Conservation (phyloP, 768 basidiomycete genomes). For the Lactarius sanguifluus region DNA sequence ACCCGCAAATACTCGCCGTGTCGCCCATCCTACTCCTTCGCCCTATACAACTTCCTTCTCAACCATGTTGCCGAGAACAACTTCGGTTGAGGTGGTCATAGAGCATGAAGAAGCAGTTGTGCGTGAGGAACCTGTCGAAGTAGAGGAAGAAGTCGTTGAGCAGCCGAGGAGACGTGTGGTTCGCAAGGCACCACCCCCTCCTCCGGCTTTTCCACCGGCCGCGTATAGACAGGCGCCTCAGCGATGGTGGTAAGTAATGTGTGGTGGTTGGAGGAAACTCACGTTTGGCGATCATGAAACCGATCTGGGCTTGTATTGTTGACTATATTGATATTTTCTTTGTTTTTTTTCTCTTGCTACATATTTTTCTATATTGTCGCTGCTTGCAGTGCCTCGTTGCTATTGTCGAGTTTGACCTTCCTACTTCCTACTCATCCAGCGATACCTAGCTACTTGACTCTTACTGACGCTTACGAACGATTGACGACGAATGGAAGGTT, state of each 20-base stretch:
- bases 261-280: constrained; percentile 12
- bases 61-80: constrained; percentile 67
- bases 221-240: constrained; percentile 32
- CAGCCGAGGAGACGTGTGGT: constrained; percentile 41
- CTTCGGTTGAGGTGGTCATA: constrained; percentile 60
- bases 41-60: constrained; percentile 55
- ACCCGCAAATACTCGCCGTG: constrained; percentile 76
- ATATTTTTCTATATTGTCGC: constrained; percentile 26
- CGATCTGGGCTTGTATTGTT: constrained; percentile 29
- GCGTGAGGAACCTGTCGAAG: constrained; percentile 37
- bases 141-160: constrained; percentile 48
- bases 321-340: constrained; percentile 18
- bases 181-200: constrained; percentile 47
- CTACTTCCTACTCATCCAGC: constrained; percentile 16
- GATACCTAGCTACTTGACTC: constrained; percentile 20
- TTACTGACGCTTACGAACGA: constrained; percentile 25
- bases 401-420: constrained; percentile 21
- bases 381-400: constrained; percentile 21
- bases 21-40: constrained; percentile 70
- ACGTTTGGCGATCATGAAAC: constrained; percentile 19
- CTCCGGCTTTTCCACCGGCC: constrained; percentile 46
- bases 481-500: constrained; percentile 29
- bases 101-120: constrained; percentile 50
- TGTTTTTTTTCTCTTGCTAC: constrained; percentile 8
- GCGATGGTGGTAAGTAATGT: constrained; percentile 27